phyloP scores from a whole-genome alignment of 75 land plant genomes.

The Adiantum capillusveneris region DNA sequence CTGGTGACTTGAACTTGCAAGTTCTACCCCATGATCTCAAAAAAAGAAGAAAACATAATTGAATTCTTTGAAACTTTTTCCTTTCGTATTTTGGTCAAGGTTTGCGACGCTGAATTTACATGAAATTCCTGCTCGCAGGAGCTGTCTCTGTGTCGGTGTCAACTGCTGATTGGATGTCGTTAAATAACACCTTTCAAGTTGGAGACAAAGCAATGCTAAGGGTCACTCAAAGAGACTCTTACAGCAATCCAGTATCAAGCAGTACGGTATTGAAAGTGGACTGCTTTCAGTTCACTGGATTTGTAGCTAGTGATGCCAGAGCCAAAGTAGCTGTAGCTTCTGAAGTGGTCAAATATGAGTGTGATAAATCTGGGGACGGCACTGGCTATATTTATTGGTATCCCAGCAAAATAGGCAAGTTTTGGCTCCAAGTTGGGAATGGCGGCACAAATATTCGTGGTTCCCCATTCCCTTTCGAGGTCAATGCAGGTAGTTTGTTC shows the following conservation, averaged over 20 bases:
- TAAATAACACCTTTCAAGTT: not conserved
- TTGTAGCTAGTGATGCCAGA: not conserved
- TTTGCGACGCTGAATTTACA: too few relatives aligned
- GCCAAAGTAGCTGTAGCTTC: not conserved
- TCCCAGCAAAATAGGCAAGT: not conserved
- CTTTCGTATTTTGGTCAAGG: too few relatives aligned
- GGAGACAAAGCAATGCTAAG: conserved; percentile 3
- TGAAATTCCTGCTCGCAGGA: not conserved
- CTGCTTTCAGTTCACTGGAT: not conserved
- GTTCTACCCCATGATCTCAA: too few relatives aligned
- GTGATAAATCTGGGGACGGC: not conserved
- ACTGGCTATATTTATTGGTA: not conserved
- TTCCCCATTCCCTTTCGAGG: conserved; percentile 1
- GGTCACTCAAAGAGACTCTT: not conserved
- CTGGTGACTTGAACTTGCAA: too few relatives aligned
- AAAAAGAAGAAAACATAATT: too few relatives aligned
- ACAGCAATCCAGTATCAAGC: not conserved
- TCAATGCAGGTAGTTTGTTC: not conserved
- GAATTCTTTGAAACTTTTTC: too few relatives aligned
- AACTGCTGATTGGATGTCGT: not conserved
- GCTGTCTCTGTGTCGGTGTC: not conserved
- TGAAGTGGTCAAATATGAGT: not conserved
- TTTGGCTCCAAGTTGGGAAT: conserved; percentile 2
- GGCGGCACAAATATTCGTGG: conserved; percentile 1
- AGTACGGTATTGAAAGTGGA: not conserved